These are phyloP conservation scores for Punctularia strigosozonata DNA, from an alignment of 768 basidiomycete genomes.

Conservation along the genomic window DNA sequence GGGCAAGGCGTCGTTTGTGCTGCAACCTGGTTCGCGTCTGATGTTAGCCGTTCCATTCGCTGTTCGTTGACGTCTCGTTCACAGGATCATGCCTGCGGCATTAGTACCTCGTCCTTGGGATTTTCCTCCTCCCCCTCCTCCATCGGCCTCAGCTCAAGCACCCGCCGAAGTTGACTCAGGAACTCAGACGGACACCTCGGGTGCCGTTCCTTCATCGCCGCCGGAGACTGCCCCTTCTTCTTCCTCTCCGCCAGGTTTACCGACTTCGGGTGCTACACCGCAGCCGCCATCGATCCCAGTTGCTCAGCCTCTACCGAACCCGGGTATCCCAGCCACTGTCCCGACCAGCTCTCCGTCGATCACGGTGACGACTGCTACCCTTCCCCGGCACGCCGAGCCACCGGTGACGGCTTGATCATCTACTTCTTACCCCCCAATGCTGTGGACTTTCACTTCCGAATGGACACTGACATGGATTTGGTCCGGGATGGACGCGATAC, in stretches of 20 bases:
- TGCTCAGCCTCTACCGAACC: neutral
- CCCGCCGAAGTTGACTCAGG: neutral
- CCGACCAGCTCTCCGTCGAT: too few species aligned
- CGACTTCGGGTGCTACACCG: neutral
- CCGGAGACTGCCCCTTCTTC: neutral
- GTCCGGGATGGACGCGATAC: too few species aligned
- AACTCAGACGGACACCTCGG: neutral
- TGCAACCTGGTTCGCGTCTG: slow-evolving; percentile 63
- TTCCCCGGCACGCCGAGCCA: too few species aligned
- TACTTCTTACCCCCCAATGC: too few species aligned
- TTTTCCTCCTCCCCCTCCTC: slow-evolving; percentile 37
- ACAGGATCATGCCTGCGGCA: slow-evolving; percentile 70
- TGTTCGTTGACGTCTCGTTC: neutral
- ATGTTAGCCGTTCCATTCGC: neutral
- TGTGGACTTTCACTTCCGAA: too few species aligned
- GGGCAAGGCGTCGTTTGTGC: slow-evolving; percentile 80
- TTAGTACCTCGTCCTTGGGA: slow-evolving; percentile 77
- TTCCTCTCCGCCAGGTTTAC: neutral
- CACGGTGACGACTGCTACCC: too few species aligned
- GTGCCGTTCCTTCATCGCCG: neutral
- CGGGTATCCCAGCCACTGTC: neutral
- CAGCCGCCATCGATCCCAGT: neutral
- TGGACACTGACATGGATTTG: too few species aligned
- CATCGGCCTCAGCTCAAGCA: slow-evolving; percentile 4
- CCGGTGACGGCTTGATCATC: too few species aligned